Evolutionary conservation across 78 protist genomes (phyloP), one percentile per base, ranked within the genome.

Genomic region (Planoprotostelium fungivorum): DNA sequence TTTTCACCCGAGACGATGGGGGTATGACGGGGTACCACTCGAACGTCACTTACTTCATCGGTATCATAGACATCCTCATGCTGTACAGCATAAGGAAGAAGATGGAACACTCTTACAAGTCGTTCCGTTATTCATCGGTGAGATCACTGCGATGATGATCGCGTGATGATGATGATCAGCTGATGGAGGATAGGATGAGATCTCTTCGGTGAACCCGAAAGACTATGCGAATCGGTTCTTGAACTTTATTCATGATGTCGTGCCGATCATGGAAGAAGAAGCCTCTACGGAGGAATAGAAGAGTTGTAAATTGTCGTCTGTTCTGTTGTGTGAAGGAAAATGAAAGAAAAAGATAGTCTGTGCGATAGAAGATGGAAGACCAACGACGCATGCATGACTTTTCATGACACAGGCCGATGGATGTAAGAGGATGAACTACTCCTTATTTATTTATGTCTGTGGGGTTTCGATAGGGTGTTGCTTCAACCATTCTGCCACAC

Each of bases 61-160:
- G 98, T 84, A 90, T 96, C 10, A 96, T 96, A 36, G 98, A 96
- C 91, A 95, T 96, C 31, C 85, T 96, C 85, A 96, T 95, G 95
- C 89, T 88, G 87, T 96, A 96, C 96, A 88, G 93, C 38, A 34
- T 86, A n/a, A 39, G 96, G 34, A 96, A 96, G 91, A 90, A 91
- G 93, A 31, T 94, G 31, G 98, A 96, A 90, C 95, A 95, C 89
- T 34, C 93, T 1, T 94, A 88, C 85, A 96, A 96, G 91, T 83
- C 96, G 1, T 0, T 95, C 35, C 87, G 89, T 63, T 93, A 85
- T 86, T 90, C 93, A 38, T 5, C 89, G 0, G 35, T 31, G 31
- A 88, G 35, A n/a, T n/a, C n/a, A n/a, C n/a, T 34, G 25, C 35
- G 36, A 37, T 38, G 9, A 10, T 36, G 36, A 1, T 23, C 23